Conservation (phyloP, 305 asterid genomes). For the Fraxinus sp. region DNA sequence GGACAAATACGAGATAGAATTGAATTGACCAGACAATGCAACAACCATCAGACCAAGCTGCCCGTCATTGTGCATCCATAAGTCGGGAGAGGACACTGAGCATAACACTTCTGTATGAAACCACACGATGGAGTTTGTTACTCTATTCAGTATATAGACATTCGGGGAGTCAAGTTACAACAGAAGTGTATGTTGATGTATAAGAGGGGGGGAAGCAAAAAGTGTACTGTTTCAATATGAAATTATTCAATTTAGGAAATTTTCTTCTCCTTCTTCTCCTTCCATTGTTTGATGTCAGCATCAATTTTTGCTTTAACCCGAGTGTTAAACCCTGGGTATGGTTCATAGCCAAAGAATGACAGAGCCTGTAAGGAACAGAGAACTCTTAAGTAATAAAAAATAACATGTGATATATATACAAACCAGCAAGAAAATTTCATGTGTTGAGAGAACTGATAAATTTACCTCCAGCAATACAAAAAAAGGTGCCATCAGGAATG, state of each 20-base stretch:
- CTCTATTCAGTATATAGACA: neutral
- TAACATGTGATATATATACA: no score
- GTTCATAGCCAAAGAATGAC: constrained; percentile 65
- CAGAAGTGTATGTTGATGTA: neutral
- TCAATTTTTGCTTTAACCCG: constrained; percentile 57
- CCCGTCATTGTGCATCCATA: neutral
- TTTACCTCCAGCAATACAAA: constrained; percentile 88
- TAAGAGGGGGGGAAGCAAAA: no score
- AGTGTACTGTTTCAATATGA: no score
- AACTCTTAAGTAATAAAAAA: neutral
- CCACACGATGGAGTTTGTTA: neutral
- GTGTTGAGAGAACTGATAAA: neutral
- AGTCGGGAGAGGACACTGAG: neutral
- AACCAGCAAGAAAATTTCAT: neutral
- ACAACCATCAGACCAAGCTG: neutral
- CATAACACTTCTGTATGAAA: neutral
- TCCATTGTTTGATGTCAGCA: constrained; percentile 64
- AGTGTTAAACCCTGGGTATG: constrained; percentile 73
- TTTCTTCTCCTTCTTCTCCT: constrained; percentile 64
- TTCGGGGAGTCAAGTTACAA: neutral
- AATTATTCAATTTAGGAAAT: constrained; percentile 24
- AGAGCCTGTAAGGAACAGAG: constrained; percentile 45
- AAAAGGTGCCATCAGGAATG: constrained; percentile 94
- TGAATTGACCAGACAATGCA: neutral
- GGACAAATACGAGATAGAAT: neutral